phyloP scores from a whole-genome alignment of 2,329 filamentous ascomycete species.

The Colletotrichum liaoningense region DNA sequence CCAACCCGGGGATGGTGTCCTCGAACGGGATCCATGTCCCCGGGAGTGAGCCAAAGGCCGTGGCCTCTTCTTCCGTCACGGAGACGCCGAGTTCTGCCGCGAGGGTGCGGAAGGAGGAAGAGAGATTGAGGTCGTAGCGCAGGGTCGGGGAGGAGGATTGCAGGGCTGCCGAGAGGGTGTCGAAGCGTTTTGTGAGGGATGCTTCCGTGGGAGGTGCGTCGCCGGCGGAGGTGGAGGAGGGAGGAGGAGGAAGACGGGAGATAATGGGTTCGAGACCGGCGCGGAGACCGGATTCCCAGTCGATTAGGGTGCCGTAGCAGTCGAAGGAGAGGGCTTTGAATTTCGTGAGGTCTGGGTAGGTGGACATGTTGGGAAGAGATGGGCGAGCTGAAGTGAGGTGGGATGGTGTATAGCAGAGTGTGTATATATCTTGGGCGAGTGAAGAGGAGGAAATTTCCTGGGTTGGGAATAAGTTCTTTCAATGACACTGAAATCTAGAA shows the following conservation, averaged over 20 bases:
- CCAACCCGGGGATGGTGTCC: conserved; percentile 67
- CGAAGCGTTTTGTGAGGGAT: conserved; percentile 55
- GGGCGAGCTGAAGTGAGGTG: no score
- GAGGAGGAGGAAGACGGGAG: conserved; percentile 53
- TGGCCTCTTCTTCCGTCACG: conserved; percentile 55
- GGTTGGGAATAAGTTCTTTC: no score
- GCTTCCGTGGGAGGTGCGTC: conserved; percentile 42
- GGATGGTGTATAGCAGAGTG: no score
- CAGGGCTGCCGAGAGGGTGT: conserved; percentile 58
- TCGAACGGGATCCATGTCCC: conserved; percentile 67
- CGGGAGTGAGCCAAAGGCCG: conserved; percentile 61
- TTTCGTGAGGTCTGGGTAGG: conserved; percentile 19
- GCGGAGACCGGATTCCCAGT: conserved; percentile 79
- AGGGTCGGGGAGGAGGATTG: conserved; percentile 65
- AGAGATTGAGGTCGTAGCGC: conserved; percentile 68
- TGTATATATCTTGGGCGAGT: no score
- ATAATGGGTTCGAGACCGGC: conserved; percentile 61
- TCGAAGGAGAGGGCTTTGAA: conserved; percentile 74
- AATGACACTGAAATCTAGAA: no score
- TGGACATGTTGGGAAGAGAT: not conserved
- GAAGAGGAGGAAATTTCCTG: no score
- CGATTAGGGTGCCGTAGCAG: conserved; percentile 83
- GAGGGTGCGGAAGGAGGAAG: conserved; percentile 55
- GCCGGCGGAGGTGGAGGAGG: conserved; percentile 13
- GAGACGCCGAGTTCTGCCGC: conserved; percentile 53